Conservation (phyloP, 768 basidiomycete genomes). For the Rhizopogon vesiculosus region DNA sequence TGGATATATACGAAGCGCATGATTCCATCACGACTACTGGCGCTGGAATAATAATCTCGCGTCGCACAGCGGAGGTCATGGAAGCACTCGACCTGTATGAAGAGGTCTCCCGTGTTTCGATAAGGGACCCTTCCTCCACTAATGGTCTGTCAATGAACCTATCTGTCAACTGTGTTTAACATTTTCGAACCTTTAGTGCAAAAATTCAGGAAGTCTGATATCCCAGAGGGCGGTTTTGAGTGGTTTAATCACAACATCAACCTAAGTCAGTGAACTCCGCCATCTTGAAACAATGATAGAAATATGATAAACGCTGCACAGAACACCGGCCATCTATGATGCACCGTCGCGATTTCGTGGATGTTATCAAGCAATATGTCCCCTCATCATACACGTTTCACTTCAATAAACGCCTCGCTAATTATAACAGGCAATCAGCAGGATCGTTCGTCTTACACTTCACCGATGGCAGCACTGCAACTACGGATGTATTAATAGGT, state of each 20-base stretch:
- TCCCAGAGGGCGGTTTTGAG: constrained; percentile 23
- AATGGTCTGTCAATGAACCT: neutral
- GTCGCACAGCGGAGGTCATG: constrained; percentile 40
- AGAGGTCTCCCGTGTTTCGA: constrained; percentile 11
- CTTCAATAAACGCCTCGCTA: constrained; percentile 13
- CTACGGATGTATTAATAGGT: constrained; percentile 39
- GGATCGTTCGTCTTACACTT: neutral
- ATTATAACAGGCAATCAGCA: constrained; percentile 5
- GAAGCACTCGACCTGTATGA: constrained; percentile 32
- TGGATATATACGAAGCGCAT: constrained; percentile 40
- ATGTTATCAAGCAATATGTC: constrained; percentile 12
- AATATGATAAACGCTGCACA: constrained; percentile 13
- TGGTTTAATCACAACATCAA: constrained; percentile 19
- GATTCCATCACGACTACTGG: constrained; percentile 33
- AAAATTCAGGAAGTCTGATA: constrained; percentile 21
- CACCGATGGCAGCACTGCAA: constrained; percentile 25
- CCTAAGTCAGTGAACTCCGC: constrained; percentile 5
- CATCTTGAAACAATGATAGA: constrained; percentile 19
- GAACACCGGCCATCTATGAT: constrained; percentile 4
- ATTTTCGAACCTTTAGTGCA: neutral
- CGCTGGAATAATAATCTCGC: constrained; percentile 40
- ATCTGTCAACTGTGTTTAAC: neutral
- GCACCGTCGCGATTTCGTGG: constrained; percentile 20
- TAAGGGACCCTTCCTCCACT: constrained; percentile 8
- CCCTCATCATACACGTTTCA: constrained; percentile 15